Evolutionary conservation across 2,329 filamentous ascomycete genomes (phyloP).

Genomic region (Apiospora phragmitis): DNA sequence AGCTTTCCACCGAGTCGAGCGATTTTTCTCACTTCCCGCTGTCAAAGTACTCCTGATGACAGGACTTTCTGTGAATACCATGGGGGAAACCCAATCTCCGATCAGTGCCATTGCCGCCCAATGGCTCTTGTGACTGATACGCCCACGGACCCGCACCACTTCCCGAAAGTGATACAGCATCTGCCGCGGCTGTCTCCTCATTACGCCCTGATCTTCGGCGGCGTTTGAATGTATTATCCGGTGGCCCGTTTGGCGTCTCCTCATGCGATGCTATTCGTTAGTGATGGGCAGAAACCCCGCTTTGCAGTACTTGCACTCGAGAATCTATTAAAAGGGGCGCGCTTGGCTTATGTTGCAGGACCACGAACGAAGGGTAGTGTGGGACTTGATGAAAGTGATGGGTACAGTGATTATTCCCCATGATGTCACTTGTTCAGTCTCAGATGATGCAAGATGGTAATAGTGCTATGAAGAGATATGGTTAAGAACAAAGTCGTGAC

Average conservation of each 20-base stretch:
- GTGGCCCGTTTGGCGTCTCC: background rate
- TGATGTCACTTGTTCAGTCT: background rate
- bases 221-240: background rate
- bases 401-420: background rate
- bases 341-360: background rate
- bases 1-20: background rate
- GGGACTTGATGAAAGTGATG: background rate
- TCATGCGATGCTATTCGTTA: background rate
- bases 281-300: background rate
- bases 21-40: background rate
- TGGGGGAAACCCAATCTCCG: background rate
- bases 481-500: background rate
- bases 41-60: background rate
- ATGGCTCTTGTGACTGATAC: background rate
- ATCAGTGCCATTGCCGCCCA: background rate
- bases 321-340: background rate
- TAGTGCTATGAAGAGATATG: background rate
- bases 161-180: background rate
- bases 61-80: background rate
- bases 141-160: background rate
- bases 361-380: background rate
- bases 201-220: background rate
- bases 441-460: background rate
- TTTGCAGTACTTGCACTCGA: background rate
- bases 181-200: background rate